Base-by-base conservation (phyloP, 495 filamentous ascomycete genomes). In the Aspergillus haitiensis region DNA sequence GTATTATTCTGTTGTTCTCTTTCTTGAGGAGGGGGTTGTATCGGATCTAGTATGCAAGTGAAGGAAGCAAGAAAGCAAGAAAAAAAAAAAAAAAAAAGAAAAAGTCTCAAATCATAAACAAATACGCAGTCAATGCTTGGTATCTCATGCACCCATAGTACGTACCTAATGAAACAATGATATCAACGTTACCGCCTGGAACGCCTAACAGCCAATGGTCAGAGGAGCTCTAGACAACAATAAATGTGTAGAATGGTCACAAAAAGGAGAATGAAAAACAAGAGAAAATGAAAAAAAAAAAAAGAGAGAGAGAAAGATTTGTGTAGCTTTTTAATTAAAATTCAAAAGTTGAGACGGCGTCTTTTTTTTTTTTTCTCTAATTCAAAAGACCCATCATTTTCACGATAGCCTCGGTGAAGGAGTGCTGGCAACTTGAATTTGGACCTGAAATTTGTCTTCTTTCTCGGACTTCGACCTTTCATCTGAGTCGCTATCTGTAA, bases 111-210 rank as follows among this genome's bases (percentile, higher is more conserved):
- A 55, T 60, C 52, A 13, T 47, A 55, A n/a, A 45, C 18, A 50
- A 58, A 62, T 59, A 48, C 37, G 48, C 51, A 67, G 48, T 48
- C 49, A 58, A 63, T 67, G 62, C 59, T 54, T 66, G 67, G 61
- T 71, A 71, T 71, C 66, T 73, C 55, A 69, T 70, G 69, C 66
- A 56, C 59, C 61, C 36, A 33, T 46, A 51, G 45, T 34, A 62
- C 21, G 1, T 27, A 27, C 21, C 21, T 27, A 27, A 27, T 27
- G 21, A 27, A 27, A 62, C 6, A 44, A 58, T 52, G 34, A 50
- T 6, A 44, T 39, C 42, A 44, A 15, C 39, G 46, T 35, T 37
- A 53, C 32, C 45, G 35, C 42, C 52, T 48, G 31, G 37, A 63
- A 55, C 56, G 52, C 61, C 56, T 37, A n/a, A 36, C 36, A 58